Evolutionary conservation across 257 asterid species (phyloP), one percentile per base, ranked within the genome.

Genomic region (Marsdenia floribunda): DNA sequence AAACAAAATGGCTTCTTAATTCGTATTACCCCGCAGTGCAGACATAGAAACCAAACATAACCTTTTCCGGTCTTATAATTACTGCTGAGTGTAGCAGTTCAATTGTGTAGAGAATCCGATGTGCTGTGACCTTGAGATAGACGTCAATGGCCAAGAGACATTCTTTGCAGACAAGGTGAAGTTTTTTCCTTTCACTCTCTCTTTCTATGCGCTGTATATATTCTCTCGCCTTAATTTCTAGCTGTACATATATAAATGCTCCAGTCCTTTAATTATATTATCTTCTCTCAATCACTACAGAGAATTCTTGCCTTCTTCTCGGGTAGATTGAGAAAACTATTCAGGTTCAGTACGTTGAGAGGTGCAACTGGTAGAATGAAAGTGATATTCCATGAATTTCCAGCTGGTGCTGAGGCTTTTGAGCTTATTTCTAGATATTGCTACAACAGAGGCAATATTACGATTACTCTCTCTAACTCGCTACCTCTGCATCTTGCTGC

Each of bases 371-470:
- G 35, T 44, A 86, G 87, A 26, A 63, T 82, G 65, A 88, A 86
- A 73, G 58, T 90, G 40, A 70, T 90, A 38, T 83, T 90, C 83
- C 77, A 86, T 69, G 90, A 83, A 22, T 90, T 90, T 59, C 96
- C 96, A 2, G 93, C 91, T 37, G 96, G 91, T 11, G 81, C 89
- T 7, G 87, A 84, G 58, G 88, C 86, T 0, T 85, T 90, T 66
- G 93, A 90, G 77, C 89, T 84, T 15, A 75, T 88, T 12, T 60
- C 75, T 49, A 76, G 77, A 66, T 90, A 82, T 78, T 88, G 91
- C 75, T 88, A 88, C 78, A 84, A 71, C 33, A 71, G 82, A 29
- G 85, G 91, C 77, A 82, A 71, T 73, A 75, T 85, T 66, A 76
- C 66, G 73, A 33, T 85, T 33, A 57, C 83, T 24, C 86, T 90